A percentile compares a stretch with the other conserved stretches of the same genome.
phyloP scores from a whole-genome alignment of 75 land plant genomes.

The Isoetes taiwanensis region DNA sequence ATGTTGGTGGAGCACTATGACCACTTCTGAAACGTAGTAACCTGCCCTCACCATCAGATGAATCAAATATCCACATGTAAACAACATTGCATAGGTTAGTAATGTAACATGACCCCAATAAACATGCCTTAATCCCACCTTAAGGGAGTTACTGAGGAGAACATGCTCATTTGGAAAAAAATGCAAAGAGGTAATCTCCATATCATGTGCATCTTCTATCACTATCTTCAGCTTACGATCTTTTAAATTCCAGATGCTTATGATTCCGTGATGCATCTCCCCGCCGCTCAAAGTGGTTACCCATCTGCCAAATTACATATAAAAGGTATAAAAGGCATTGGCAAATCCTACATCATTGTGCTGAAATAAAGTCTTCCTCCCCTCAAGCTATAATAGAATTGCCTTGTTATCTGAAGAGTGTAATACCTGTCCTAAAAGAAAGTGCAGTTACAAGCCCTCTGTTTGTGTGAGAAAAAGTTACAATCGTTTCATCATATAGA shows the following conservation, averaged over 20 bases:
- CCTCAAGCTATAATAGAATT: no score
- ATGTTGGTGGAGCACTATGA: slow-evolving; percentile 7
- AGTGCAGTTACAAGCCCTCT: not conserved
- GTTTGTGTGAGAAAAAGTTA: not conserved
- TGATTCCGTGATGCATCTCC: not conserved
- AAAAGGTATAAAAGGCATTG: not conserved
- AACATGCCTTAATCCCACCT: no score
- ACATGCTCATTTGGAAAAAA: slow-evolving; percentile 2
- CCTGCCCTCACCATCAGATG: not conserved
- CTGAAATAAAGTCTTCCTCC: no score
- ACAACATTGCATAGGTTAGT: not conserved
- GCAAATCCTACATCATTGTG: not conserved
- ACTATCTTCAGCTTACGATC: not conserved
- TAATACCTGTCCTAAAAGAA: slow-evolving; percentile 5
- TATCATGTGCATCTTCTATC: not conserved
- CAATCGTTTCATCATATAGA: slow-evolving; percentile 5
- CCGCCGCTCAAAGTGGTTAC: not conserved
- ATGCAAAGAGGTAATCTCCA: not conserved
- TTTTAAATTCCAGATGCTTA: slow-evolving; percentile 4
- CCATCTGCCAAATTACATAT: slow-evolving; percentile 1
- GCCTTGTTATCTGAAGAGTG: no score
- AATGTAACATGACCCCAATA: no score
- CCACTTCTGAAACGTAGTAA: slow-evolving; percentile 5
- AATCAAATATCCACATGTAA: slow-evolving; percentile 3
- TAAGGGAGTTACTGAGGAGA: not conserved